Conservation (phyloP, 345 rosid genomes). For the Dimocarpus longan region DNA sequence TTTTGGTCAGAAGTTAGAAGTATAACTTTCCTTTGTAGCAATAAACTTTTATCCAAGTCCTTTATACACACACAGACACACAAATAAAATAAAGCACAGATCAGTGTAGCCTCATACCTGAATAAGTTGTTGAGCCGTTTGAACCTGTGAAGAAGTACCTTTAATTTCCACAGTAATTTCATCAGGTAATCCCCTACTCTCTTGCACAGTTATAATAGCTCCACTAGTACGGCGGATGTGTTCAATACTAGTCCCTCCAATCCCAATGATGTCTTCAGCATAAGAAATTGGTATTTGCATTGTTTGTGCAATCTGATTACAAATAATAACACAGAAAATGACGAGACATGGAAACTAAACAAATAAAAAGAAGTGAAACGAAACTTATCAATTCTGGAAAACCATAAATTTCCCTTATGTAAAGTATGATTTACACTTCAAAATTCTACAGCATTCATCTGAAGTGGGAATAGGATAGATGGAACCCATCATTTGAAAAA, state of each 20-base stretch:
- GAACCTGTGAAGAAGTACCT: constrained; percentile 75
- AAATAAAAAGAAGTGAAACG: background rate
- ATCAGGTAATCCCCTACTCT: constrained; percentile 62
- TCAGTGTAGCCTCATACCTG: constrained; percentile 46
- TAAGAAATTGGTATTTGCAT: constrained; percentile 82
- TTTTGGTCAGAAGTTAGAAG: background rate
- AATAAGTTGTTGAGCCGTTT: constrained; percentile 71
- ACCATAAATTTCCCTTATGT: background rate
- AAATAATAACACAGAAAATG: constrained; percentile 1
- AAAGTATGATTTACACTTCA: background rate
- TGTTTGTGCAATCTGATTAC: constrained; percentile 64
- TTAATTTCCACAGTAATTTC: constrained; percentile 83
- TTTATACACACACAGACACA: background rate
- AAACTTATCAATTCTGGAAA: background rate
- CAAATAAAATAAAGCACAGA: background rate
- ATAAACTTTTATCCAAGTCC: background rate
- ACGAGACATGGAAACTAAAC: background rate
- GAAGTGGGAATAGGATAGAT: background rate
- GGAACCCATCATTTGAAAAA: background rate
- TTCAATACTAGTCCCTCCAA: constrained; percentile 75
- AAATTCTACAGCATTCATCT: background rate
- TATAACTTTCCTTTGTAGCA: background rate
- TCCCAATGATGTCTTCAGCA: constrained; percentile 83
- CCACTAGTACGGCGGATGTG: constrained; percentile 75
- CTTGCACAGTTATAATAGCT: constrained; percentile 69